Base-by-base conservation (phyloP, 345 rosid species). In the Eucalyptus albens region DNA sequence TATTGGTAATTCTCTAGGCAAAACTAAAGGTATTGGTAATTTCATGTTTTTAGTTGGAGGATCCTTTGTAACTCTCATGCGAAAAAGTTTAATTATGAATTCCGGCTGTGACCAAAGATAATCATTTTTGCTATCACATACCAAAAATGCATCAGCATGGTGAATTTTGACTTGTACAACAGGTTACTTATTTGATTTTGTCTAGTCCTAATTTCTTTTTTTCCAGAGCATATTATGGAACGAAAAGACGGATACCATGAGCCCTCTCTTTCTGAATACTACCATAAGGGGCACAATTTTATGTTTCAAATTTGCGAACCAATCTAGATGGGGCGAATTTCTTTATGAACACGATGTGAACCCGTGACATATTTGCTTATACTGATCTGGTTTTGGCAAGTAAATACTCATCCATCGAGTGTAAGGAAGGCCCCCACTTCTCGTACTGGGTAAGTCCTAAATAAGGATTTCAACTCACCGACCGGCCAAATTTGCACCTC, bases 41-140 rank as follows among this genome's bases (percentile, higher is more conserved):
- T 60, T 60, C 67, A 60, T 60, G 67, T 26, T 60, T 60, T 60
- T 8, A 60, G 4, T 27, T 12, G 15, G 14, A 60, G 31, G 31
- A 60, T 27, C 31, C 67, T 27, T 0, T 12, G 1, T 0, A 60
- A 27, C 8, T 60, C 15, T 60, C 31, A 60, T 2, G 31, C 0
- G 1, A 26, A 60, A 60, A 60, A 26, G 31, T 60, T 60, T 27
- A 27, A 60, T 27, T 60, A 60, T 60, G 31, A 60, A 60, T 60
- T 60, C 4, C 2, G 0, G 0, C 1, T 6, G 0, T 26, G 67
- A 60, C 31, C n/a, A 60, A 27, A 0, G 8, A 60, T 60, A 60
- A 60, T 60, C 67, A 60, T 60, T 60, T 29, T 60, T 27, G 67
- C n/a, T 60, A 27, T 60, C 16, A 0, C 67, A 27, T 60, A 26